Conservation (phyloP, 441 rosid genomes). For the Pelargonium cotyledonis region DNA sequence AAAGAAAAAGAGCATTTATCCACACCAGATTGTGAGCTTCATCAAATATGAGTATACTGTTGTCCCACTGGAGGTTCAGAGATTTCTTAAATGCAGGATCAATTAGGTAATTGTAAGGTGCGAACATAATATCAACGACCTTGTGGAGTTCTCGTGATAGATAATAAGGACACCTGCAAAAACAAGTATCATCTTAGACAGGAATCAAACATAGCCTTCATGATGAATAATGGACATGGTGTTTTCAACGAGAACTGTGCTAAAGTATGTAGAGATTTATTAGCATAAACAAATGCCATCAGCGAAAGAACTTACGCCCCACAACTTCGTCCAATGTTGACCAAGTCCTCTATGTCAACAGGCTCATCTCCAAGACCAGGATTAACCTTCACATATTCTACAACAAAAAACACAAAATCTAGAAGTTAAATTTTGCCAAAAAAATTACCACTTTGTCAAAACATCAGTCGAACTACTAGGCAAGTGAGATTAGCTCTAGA, state of each 20-base stretch:
- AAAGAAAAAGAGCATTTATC: constrained; percentile 15
- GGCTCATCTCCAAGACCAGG: constrained; percentile 84
- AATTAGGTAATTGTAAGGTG: constrained; percentile 88
- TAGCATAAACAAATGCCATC: constrained; percentile 17
- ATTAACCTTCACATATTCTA: constrained; percentile 66
- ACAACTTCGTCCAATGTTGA: constrained; percentile 59
- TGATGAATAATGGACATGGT: constrained; percentile 13
- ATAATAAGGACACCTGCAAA: constrained; percentile 83
- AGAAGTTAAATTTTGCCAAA: constrained; percentile 7
- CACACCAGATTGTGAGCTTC: constrained; percentile 99
- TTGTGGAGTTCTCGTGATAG: constrained; percentile 81
- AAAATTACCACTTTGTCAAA: not conserved
- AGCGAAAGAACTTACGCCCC: constrained; percentile 62
- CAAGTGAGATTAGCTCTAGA: too few species aligned
- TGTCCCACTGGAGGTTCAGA: constrained; percentile 58
- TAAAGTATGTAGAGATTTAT: not conserved
- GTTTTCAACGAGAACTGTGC: constrained; percentile 3
- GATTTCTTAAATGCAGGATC: constrained; percentile 59
- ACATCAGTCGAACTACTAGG: not conserved
- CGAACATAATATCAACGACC: constrained; percentile 78
- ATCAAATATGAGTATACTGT: constrained; percentile 76
- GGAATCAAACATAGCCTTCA: constrained; percentile 15
- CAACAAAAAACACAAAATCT: constrained; percentile 20
- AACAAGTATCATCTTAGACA: constrained; percentile 20
- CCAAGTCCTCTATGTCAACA: constrained; percentile 90